A percentile compares a stretch with the other conserved stretches of the same genome.
Conservation (phyloP, 441 rosid genomes). For the Erodium moschatum region DNA sequence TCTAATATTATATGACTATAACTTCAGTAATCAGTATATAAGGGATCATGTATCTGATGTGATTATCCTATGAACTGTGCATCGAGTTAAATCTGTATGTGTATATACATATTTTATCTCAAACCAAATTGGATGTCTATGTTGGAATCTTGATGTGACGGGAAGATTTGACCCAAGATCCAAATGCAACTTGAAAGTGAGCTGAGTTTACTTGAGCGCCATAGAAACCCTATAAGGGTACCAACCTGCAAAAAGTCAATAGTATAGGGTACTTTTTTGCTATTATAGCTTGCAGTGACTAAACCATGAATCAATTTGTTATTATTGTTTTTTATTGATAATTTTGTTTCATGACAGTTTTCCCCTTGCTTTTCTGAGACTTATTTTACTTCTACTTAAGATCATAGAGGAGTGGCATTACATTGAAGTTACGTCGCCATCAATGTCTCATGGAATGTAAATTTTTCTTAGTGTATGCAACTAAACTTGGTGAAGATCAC, state of each 20-base stretch:
- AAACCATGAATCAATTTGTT: not conserved
- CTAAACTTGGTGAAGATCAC: slow-evolving; percentile 18
- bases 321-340: not conserved
- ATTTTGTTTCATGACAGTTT: not conserved
- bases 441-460: slow-evolving; percentile 11
- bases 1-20: not conserved
- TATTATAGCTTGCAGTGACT: not conserved
- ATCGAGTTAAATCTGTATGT: not conserved
- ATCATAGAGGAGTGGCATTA: not conserved
- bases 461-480: slow-evolving; percentile 10
- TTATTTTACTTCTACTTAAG: slow-evolving; percentile 5
- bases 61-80: not conserved
- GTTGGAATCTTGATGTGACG: not conserved
- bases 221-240: not conserved
- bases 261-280: not conserved
- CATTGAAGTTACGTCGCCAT: not conserved
- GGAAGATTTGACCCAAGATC: slow-evolving; percentile 16
- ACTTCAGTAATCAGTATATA: not conserved
- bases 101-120: too few species aligned
- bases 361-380: not conserved
- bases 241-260: not conserved
- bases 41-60: not conserved
- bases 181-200: slow-evolving; percentile 13
- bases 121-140: not conserved
- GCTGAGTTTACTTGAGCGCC: not conserved